Conservation (phyloP, 2,329 filamentous ascomycete species). For the Alternaria sp. region DNA sequence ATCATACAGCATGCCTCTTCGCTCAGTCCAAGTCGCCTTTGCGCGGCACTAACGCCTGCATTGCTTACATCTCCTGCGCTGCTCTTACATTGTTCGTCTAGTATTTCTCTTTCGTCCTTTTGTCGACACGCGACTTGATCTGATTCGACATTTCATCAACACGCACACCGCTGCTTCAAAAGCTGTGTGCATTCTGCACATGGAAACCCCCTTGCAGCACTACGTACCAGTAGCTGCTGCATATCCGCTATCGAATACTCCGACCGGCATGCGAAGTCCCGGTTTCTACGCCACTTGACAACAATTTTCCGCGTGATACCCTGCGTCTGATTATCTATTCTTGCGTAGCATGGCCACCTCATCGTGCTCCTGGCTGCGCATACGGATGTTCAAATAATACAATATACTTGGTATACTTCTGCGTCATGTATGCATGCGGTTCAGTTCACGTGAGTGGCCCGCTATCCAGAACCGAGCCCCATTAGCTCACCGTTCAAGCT, state of each 20-base stretch:
- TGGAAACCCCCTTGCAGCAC: neutral
- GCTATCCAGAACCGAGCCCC: neutral
- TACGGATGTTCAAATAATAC: neutral
- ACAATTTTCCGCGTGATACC: neutral
- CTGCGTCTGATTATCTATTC: neutral
- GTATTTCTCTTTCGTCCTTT: neutral
- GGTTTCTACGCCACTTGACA: neutral
- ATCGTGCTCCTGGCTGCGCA: neutral
- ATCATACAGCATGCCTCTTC: neutral
- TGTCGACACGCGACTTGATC: neutral
- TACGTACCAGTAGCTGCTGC: neutral
- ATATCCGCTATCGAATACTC: neutral
- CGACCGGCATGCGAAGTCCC: neutral
- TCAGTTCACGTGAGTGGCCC: slow-evolving; percentile 2
- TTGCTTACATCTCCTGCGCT: neutral
- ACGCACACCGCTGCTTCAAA: slow-evolving; percentile 1
- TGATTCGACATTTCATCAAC: neutral
- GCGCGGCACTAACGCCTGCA: neutral
- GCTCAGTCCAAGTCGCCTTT: neutral
- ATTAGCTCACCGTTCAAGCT: neutral
- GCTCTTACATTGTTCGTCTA: neutral
- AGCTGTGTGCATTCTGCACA: neutral
- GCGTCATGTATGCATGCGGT: neutral
- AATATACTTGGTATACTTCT: neutral
- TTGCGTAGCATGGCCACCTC: neutral